phyloP scores from a whole-genome alignment of 768 basidiomycete genomes.

The Agrocybe chaxingu region DNA sequence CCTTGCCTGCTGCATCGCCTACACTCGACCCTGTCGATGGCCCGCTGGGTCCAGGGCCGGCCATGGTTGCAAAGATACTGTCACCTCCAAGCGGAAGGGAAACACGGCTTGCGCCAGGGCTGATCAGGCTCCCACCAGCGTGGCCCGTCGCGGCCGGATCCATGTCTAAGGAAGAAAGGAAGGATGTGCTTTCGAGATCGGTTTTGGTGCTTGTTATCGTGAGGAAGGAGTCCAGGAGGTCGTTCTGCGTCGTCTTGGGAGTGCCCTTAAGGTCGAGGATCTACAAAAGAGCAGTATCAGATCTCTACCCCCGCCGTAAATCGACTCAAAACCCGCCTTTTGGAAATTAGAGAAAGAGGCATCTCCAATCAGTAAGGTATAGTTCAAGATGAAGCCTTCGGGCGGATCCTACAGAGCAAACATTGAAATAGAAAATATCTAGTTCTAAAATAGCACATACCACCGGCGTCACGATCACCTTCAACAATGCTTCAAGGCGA shows the following conservation, averaged over 20 bases:
- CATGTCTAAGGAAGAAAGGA: conserved; percentile 95
- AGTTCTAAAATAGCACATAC: conserved; percentile 39
- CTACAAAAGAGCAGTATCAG: conserved; percentile 33
- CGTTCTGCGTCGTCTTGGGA: conserved; percentile 80
- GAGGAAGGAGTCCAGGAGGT: conserved; percentile 87
- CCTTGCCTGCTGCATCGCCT: conserved; percentile 31
- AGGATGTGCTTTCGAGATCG: conserved; percentile 86
- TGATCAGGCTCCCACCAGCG: conserved; percentile 51
- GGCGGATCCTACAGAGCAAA: conserved; percentile 67
- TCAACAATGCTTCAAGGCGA: conserved; percentile 86
- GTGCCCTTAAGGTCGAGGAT: conserved; percentile 95
- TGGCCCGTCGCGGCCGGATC: conserved; percentile 63
- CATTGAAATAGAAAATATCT: background rate
- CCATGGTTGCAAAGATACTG: conserved; percentile 55
- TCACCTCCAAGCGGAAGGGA: conserved; percentile 53
- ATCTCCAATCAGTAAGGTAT: conserved; percentile 91
- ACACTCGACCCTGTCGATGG: conserved; percentile 60
- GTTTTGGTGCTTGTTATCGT: conserved; percentile 90
- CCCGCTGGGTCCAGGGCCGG: conserved; percentile 58
- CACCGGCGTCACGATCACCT: conserved; percentile 91
- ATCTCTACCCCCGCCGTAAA: background rate
- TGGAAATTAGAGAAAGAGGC: conserved; percentile 97
- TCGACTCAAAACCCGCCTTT: conserved; percentile 53
- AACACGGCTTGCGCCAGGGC: conserved; percentile 63
- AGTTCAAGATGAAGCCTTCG: conserved; percentile 94